Evolutionary conservation across 2,329 filamentous ascomycete species (phyloP).

Genomic region (Xylariaceae sp.): DNA sequence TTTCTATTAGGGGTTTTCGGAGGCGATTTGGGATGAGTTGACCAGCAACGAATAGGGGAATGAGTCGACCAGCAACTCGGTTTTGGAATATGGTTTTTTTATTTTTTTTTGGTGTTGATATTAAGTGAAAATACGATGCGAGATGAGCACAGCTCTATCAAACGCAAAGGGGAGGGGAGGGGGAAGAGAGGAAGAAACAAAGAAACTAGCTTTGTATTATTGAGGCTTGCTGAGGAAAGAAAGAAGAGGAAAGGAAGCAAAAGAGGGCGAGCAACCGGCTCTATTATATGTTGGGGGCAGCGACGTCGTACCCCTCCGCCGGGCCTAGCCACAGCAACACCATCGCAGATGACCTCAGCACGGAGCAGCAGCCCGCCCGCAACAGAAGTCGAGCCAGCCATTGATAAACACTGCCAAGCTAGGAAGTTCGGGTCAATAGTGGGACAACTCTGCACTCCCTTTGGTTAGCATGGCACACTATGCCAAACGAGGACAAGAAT

Average conservation of each 20-base stretch:
- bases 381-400: slow-evolving; percentile 12
- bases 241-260: slow-evolving; percentile 40
- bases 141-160: slow-evolving; percentile 52
- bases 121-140: slow-evolving; percentile 30
- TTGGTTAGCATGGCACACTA: slow-evolving; percentile 21
- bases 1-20: slow-evolving; percentile 39
- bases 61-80: slow-evolving; percentile 4
- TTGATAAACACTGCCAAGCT: slow-evolving; percentile 18
- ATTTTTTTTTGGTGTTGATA: slow-evolving; percentile 25
- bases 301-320: slow-evolving; percentile 28
- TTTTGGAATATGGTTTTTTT: slow-evolving; percentile 35
- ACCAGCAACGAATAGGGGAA: slow-evolving; percentile 42
- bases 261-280: slow-evolving; percentile 34
- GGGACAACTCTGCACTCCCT: slow-evolving; percentile 20
- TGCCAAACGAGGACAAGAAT: slow-evolving; percentile 25
- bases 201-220: slow-evolving; percentile 45
- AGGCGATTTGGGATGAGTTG: slow-evolving; percentile 42
- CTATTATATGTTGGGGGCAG: slow-evolving; percentile 39
- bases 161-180: slow-evolving; percentile 44
- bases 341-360: slow-evolving; percentile 18
- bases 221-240: slow-evolving; percentile 63
- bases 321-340: slow-evolving; percentile 22
- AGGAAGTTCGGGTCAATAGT: slow-evolving; percentile 22
- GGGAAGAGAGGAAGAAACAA: slow-evolving; percentile 42
- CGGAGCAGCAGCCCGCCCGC: slow-evolving; percentile 23